These are phyloP conservation scores for Pisolithus albus DNA, from an alignment of 768 basidiomycete genomes.

Conservation along the genomic window DNA sequence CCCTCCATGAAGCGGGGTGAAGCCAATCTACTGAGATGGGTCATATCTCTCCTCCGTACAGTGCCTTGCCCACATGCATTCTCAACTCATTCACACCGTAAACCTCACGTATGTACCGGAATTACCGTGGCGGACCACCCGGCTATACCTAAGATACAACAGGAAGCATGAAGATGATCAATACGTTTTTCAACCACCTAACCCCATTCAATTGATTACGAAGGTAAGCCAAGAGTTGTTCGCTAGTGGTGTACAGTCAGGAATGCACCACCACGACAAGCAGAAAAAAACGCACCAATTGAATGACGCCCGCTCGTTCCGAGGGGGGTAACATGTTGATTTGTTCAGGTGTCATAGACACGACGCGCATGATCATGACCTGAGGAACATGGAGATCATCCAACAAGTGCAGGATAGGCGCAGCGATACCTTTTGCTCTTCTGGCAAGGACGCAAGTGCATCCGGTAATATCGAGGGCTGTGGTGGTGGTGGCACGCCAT, in stretches of 20 bases:
- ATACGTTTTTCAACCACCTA: too few relatives aligned
- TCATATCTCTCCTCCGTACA: too few relatives aligned
- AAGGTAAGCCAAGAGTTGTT: slow-evolving; percentile 26
- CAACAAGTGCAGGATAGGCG: too few relatives aligned
- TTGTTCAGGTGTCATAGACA: slow-evolving; percentile 63
- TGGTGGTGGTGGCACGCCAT: background rate
- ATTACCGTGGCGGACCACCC: too few relatives aligned
- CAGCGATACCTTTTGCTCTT: slow-evolving; percentile 55
- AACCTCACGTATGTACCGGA: too few relatives aligned
- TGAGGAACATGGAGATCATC: too few relatives aligned
- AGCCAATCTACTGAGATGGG: too few relatives aligned
- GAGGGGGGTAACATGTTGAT: slow-evolving; percentile 58
- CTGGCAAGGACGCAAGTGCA: slow-evolving; percentile 52
- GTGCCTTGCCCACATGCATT: too few relatives aligned
- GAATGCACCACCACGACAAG: slow-evolving; percentile 9
- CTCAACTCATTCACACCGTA: too few relatives aligned
- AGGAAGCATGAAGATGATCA: too few relatives aligned
- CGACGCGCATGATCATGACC: slow-evolving; percentile 1
- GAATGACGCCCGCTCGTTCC: slow-evolving; percentile 65
- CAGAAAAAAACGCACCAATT: slow-evolving; percentile 47
- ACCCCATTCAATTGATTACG: slow-evolving; percentile 5
- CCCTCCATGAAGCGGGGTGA: too few relatives aligned
- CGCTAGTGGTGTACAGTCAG: slow-evolving; percentile 17
- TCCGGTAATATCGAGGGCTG: slow-evolving; percentile 32
- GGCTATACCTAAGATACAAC: too few relatives aligned